phyloP scores from a whole-genome alignment of 73 alveolate species.

The Breviolum minutum region DNA sequence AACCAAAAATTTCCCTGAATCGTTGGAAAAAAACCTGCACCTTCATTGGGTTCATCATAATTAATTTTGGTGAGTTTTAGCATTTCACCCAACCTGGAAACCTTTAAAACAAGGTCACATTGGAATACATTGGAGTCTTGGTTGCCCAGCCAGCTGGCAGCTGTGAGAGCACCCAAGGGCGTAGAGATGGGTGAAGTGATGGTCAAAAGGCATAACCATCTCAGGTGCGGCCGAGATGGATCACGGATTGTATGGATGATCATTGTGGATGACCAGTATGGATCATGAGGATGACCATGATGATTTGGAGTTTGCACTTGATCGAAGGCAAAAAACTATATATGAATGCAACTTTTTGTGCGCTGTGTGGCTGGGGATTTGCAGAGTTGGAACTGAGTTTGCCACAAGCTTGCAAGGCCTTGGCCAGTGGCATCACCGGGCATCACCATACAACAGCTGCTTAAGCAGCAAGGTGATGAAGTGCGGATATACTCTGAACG shows the following conservation, averaged over 20 bases:
- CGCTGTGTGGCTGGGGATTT: too few species aligned
- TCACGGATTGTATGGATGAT: neutral
- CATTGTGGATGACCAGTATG: neutral
- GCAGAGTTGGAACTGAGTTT: neutral
- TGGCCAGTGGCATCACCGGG: neutral
- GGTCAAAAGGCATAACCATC: constrained; percentile 41
- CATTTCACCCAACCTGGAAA: neutral
- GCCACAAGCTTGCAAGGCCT: constrained; percentile 14
- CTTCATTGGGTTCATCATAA: neutral
- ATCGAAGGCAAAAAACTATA: neutral
- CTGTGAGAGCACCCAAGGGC: constrained; percentile 85
- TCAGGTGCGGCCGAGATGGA: neutral
- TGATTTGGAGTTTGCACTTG: too few species aligned
- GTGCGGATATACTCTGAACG: too few species aligned
- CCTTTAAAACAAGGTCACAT: neutral
- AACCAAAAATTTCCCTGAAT: too few species aligned
- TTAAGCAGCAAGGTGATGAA: too few species aligned
- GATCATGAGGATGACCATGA: too few species aligned
- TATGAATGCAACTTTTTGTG: neutral
- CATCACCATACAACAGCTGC: too few species aligned
- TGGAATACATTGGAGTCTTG: neutral
- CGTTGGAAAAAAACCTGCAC: too few species aligned
- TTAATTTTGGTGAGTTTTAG: neutral
- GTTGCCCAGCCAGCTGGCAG: constrained; percentile 55
- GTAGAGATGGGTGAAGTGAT: constrained; percentile 84